Conservation (phyloP, 2,329 filamentous ascomycete genomes). For the Allantophomopsis lycopodina region DNA sequence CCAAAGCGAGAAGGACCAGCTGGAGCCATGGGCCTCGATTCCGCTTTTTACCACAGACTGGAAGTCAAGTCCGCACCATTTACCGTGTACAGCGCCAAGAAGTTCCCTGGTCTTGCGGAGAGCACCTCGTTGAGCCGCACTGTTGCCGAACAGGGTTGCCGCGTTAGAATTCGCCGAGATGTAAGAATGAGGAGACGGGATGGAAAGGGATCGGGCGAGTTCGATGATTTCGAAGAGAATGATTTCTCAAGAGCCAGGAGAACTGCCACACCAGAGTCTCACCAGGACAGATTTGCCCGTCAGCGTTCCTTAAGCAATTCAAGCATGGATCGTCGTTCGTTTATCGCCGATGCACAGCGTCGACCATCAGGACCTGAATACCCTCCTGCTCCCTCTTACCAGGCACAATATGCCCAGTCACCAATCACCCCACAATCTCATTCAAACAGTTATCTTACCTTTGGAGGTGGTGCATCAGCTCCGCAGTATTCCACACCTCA, state of each 20-base stretch:
- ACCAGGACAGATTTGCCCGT: conserved; percentile 19
- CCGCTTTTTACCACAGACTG: conserved; percentile 67
- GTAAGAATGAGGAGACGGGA: conserved; percentile 82
- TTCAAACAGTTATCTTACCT: conserved; percentile 24
- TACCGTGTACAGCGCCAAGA: conserved; percentile 90
- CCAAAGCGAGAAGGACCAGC: conserved; percentile 20
- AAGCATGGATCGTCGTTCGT: conserved; percentile 32
- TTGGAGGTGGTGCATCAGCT: conserved; percentile 15
- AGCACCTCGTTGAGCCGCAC: conserved; percentile 81
- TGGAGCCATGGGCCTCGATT: conserved; percentile 24
- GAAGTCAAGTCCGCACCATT: conserved; percentile 84
- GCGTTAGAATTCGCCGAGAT: conserved; percentile 88
- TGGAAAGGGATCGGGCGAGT: conserved; percentile 42
- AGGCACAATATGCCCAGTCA: conserved; percentile 8
- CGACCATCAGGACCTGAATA: conserved; percentile 34
- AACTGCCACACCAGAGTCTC: conserved; percentile 9
- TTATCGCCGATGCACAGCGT: conserved; percentile 25
- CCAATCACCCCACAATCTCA: conserved; percentile 14
- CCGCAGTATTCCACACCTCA: conserved; percentile 7
- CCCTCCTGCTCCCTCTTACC: conserved; percentile 10
- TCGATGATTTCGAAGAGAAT: conserved; percentile 33
- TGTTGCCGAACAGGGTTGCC: conserved; percentile 92
- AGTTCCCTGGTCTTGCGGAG: conserved; percentile 86
- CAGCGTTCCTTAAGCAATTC: conserved; percentile 48
- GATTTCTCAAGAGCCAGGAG: conserved; percentile 35